phyloP scores from a whole-genome alignment of 495 filamentous ascomycete genomes.

The Neurospora africana region DNA sequence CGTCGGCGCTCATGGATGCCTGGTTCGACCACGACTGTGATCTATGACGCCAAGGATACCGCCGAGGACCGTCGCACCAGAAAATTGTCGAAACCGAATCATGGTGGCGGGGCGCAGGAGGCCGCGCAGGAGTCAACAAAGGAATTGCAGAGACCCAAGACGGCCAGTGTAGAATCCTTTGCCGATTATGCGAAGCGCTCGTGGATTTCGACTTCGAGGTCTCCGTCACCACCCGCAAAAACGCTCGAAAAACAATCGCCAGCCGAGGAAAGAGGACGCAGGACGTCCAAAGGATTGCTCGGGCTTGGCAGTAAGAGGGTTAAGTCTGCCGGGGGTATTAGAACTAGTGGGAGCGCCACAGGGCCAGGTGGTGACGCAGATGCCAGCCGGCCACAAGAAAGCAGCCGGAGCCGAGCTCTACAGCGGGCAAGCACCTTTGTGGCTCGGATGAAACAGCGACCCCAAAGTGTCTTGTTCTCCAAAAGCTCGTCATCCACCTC shows the following conservation, averaged over 20 bases:
- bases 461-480: constrained; percentile 23
- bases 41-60: not conserved
- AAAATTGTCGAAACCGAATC: constrained; percentile 11
- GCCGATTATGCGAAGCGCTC: constrained; percentile 56
- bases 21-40: constrained; percentile 26
- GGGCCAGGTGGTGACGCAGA: constrained; percentile 18
- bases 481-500: constrained; percentile 18
- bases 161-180: constrained; percentile 44
- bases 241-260: constrained; percentile 18
- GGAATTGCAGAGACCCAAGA: constrained; percentile 21
- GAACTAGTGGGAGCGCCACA: constrained; percentile 23
- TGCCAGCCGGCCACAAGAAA: constrained; percentile 16
- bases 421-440: constrained; percentile 28
- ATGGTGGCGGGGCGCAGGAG: constrained; percentile 12
- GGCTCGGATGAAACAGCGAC: constrained; percentile 32
- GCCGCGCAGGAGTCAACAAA: constrained; percentile 1
- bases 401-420: constrained; percentile 16
- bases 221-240: constrained; percentile 43
- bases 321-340: constrained; percentile 10
- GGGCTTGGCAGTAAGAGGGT: constrained; percentile 22
- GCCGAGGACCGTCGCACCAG: constrained; percentile 11
- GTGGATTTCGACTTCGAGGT: constrained; percentile 53
- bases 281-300: not conserved
- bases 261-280: not conserved
- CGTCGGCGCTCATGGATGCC: constrained; percentile 37